phyloP scores from a whole-genome alignment of 345 rosid genomes.

The Luvunga scandens region DNA sequence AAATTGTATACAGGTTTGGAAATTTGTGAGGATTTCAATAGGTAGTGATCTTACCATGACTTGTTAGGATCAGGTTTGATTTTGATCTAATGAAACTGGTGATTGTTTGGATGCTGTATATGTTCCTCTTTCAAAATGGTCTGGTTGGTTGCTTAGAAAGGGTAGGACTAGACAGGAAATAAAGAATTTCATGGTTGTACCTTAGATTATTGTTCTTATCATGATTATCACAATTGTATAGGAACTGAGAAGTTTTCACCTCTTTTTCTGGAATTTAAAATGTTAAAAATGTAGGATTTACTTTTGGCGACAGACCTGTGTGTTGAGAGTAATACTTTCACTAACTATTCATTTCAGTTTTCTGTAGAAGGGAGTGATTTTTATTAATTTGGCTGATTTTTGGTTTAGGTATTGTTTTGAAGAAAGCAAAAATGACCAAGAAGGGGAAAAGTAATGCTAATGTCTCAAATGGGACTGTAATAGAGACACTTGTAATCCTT shows the following conservation, averaged over 20 bases:
- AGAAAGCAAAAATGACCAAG: slow-evolving; percentile 71
- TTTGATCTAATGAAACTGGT: not conserved
- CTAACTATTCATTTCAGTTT: not conserved
- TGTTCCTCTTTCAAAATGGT: not conserved
- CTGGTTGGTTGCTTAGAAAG: not conserved
- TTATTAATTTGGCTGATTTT: not conserved
- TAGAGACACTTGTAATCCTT: slow-evolving; percentile 69
- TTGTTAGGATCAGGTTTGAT: slow-evolving; percentile 1
- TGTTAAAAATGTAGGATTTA: not conserved
- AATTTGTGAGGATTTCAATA: slow-evolving; percentile 1
- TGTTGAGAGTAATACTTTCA: not conserved
- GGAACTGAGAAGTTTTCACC: not conserved
- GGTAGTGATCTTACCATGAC: not conserved
- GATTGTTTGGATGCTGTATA: not conserved
- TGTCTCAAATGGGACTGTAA: slow-evolving; percentile 44
- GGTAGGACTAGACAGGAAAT: not conserved
- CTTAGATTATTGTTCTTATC: not conserved
- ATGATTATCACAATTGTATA: not conserved
- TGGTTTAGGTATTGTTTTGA: slow-evolving; percentile 70
- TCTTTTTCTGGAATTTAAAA: not conserved
- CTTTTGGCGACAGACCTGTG: not conserved
- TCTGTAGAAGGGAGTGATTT: not conserved
- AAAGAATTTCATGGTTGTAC: not conserved
- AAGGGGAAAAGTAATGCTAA: slow-evolving; percentile 67
- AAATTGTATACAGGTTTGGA: slow-evolving; percentile 20